phyloP scores from a whole-genome alignment of 2,329 filamentous ascomycete genomes.

The Aspergillus spinulosporus region DNA sequence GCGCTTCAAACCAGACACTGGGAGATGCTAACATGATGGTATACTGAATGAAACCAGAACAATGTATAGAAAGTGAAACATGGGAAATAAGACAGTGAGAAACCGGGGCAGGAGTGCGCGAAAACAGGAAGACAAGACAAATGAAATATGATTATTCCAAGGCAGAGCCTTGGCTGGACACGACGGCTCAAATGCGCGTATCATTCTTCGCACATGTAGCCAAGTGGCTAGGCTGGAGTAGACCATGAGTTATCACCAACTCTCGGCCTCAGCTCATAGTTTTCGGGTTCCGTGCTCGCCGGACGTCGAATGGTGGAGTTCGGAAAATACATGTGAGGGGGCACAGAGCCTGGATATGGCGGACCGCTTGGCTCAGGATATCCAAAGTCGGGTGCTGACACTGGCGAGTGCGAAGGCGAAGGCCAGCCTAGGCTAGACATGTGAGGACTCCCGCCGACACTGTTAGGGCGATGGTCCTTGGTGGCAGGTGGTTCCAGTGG shows the following conservation, averaged over 20 bases:
- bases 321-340: constrained; percentile 70
- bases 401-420: constrained; percentile 75
- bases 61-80: constrained; percentile 20
- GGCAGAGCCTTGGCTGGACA: not conserved
- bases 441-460: constrained; percentile 81
- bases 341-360: constrained; percentile 46
- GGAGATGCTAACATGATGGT: constrained; percentile 25
- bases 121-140: constrained; percentile 24
- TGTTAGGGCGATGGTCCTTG: constrained; percentile 72
- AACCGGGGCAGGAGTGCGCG: constrained; percentile 17
- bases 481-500: constrained; percentile 79
- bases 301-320: constrained; percentile 69
- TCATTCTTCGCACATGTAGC: not conserved
- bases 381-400: constrained; percentile 70
- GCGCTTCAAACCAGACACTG: constrained; percentile 23
- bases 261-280: constrained; percentile 62
- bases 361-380: constrained; percentile 72
- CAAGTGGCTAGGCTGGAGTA: constrained; percentile 31
- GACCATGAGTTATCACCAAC: constrained; percentile 40
- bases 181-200: not conserved
- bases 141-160: constrained; percentile 20
- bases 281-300: constrained; percentile 71
- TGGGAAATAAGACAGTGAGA: constrained; percentile 2
- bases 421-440: constrained; percentile 82
- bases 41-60: constrained; percentile 21